Percentiles rank a stretch among this genome's conserved stretches.
Evolutionary conservation across 495 filamentous ascomycete genomes (phyloP).

Genomic region (Penicillium manginii): DNA sequence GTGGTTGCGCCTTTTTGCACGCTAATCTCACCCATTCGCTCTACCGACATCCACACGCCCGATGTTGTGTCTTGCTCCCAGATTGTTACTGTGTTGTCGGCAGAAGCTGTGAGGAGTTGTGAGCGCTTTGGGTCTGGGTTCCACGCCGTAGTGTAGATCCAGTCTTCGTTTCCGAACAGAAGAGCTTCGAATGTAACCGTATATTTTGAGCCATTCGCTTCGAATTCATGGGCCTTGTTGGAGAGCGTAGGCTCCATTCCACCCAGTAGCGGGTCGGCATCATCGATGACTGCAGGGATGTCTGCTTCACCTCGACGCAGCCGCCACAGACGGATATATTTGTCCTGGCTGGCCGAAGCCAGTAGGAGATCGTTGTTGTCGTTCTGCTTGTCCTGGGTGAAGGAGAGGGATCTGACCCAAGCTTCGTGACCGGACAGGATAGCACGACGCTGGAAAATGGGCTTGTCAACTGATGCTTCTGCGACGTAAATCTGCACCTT

Average conservation of each 20-base stretch:
- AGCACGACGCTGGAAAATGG: slow-evolving; percentile 71
- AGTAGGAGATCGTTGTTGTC: slow-evolving; percentile 71
- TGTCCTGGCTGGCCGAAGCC: slow-evolving; percentile 95
- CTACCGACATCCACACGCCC: slow-evolving; percentile 85
- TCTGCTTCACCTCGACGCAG: slow-evolving; percentile 66
- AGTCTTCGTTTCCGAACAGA: slow-evolving; percentile 95
- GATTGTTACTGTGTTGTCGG: slow-evolving; percentile 90
- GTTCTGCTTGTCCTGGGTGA: slow-evolving; percentile 64
- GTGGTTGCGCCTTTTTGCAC: slow-evolving; percentile 92
- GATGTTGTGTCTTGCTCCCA: slow-evolving; percentile 85
- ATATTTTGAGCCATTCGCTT: slow-evolving; percentile 61
- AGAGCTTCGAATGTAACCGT: slow-evolving; percentile 93
- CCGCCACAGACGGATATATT: slow-evolving; percentile 94
- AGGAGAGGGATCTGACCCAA: slow-evolving; percentile 86
- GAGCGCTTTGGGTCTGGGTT: slow-evolving; percentile 55
- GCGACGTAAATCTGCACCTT: slow-evolving; percentile 76
- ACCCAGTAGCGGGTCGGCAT: slow-evolving; percentile 60
- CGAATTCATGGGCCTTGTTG: slow-evolving; percentile 82
- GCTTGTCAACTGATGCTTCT: slow-evolving; percentile 33
- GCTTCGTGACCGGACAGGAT: slow-evolving; percentile 89
- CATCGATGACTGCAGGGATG: slow-evolving; percentile 37
- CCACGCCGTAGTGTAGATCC: slow-evolving; percentile 92
- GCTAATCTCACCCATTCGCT: slow-evolving; percentile 90
- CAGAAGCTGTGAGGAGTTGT: slow-evolving; percentile 87
- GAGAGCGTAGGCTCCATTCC: slow-evolving; percentile 66